Conservation (phyloP, 139 green algal species). For the Chlorella sp. region DNA sequence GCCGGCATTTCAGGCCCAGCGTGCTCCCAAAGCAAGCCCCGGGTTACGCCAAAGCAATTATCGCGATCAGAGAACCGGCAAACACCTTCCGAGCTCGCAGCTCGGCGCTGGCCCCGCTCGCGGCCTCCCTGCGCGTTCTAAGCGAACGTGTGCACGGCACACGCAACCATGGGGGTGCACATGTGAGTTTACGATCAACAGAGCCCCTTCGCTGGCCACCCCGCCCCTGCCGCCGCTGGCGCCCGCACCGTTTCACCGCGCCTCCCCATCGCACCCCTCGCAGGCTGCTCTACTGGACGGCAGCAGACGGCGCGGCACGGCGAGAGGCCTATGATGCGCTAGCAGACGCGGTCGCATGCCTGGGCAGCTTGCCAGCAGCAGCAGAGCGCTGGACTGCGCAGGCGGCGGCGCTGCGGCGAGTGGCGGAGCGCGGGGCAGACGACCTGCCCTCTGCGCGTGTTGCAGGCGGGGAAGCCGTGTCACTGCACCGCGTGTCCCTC, state of each 20-base stretch:
- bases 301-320: slow-evolving; percentile 6
- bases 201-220: background rate
- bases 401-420: slow-evolving; percentile 4
- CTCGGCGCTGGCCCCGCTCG: no score
- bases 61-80: no score
- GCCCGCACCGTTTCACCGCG: no score
- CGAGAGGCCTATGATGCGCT: slow-evolving; percentile 23
- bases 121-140: no score
- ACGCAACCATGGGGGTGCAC: slow-evolving; percentile 8
- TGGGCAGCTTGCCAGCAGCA: background rate
- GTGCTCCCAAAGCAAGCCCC: no score
- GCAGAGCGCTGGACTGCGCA: slow-evolving; percentile 11
- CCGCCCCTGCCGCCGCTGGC: background rate
- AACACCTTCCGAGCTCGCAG: no score
- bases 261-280: background rate
- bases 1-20: no score
- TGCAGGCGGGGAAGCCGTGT: background rate
- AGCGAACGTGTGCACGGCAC: no score
- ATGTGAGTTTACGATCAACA: slow-evolving; percentile 7
- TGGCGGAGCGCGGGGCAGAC: background rate
- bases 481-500: slow-evolving; percentile 6
- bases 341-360: slow-evolving; percentile 6
- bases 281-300: slow-evolving; percentile 38
- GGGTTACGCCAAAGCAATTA: no score
- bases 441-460: slow-evolving; percentile 14